These are phyloP conservation scores for Flagelloscypha sp. DNA, from an alignment of 768 basidiomycete species.

Conservation along the genomic window DNA sequence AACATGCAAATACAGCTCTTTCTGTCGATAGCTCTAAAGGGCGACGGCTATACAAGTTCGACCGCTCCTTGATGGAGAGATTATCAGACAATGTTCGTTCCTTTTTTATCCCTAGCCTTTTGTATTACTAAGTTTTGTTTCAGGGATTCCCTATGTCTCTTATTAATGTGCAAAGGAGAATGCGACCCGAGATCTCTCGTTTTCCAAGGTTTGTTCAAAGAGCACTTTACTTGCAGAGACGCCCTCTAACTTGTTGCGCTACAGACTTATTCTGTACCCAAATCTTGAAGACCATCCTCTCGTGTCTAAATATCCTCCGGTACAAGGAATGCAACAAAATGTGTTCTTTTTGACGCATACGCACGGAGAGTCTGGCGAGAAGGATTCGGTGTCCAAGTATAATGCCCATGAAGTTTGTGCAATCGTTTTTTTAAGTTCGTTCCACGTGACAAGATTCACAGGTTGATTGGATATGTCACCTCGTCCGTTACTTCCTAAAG, in stretches of 20 bases:
- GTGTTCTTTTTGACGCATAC: constrained; percentile 62
- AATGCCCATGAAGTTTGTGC: constrained; percentile 61
- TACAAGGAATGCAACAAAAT: constrained; percentile 56
- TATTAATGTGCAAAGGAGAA: constrained; percentile 65
- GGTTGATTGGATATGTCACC: constrained; percentile 37
- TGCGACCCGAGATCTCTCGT: constrained; percentile 63
- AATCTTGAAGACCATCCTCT: constrained; percentile 47
- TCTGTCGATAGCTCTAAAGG: constrained; percentile 63
- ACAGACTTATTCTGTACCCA: constrained; percentile 54
- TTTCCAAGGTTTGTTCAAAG: constrained; percentile 44
- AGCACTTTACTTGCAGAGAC: not conserved
- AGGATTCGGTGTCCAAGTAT: constrained; percentile 59
- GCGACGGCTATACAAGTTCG: constrained; percentile 49
- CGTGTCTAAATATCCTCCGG: constrained; percentile 42
- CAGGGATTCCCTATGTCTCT: constrained; percentile 61
- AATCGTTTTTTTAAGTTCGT: too few species aligned
- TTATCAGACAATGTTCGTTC: constrained; percentile 44
- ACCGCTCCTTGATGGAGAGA: constrained; percentile 72
- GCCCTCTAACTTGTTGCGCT: constrained; percentile 1
- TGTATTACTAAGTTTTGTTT: too few species aligned
- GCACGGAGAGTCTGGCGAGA: constrained; percentile 49
- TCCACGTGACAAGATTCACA: constrained; percentile 8
- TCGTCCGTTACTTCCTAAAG: constrained; percentile 36
- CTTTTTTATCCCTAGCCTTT: too few species aligned
- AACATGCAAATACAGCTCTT: constrained; percentile 32